phyloP scores from a whole-genome alignment of 2,329 filamentous ascomycete species.

The Epichloe elymi region DNA sequence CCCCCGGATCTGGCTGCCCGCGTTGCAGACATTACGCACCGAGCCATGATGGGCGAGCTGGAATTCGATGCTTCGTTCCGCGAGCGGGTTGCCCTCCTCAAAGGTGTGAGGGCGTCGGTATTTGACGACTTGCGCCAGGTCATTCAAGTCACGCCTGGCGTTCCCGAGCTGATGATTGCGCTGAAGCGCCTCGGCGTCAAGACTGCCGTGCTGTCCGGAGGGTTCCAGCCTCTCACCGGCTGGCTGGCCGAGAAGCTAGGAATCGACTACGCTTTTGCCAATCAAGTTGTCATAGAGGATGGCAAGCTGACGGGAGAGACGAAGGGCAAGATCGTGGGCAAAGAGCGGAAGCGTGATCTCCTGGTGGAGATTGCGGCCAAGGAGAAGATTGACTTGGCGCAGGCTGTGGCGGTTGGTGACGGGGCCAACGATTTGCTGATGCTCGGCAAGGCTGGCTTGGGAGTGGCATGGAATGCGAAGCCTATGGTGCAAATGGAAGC shows the following conservation, averaged over 20 bases:
- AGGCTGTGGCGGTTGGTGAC: constrained; percentile 65
- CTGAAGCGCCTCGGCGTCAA: constrained; percentile 71
- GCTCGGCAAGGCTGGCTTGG: constrained; percentile 62
- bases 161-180: constrained; percentile 57
- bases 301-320: constrained; percentile 58
- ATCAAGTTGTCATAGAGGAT: constrained; percentile 59
- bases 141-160: constrained; percentile 73
- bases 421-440: constrained; percentile 75
- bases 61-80: constrained; percentile 79
- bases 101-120: constrained; percentile 64
- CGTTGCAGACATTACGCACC: constrained; percentile 79
- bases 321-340: constrained; percentile 59
- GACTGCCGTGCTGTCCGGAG: constrained; percentile 82
- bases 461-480: constrained; percentile 77
- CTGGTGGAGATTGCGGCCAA: constrained; percentile 56
- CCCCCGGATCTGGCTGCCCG: constrained; percentile 59
- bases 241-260: constrained; percentile 75
- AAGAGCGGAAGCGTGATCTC: constrained; percentile 59
- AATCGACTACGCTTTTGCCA: constrained; percentile 79
- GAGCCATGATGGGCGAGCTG: constrained; percentile 91
- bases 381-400: constrained; percentile 50
- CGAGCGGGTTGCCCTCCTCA: constrained; percentile 67
- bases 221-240: constrained; percentile 76
- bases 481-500: constrained; percentile 69
- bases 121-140: constrained; percentile 64